Evolutionary conservation across 2,329 filamentous ascomycete genomes (phyloP).

Genomic region (Exophiala aquamarina): DNA sequence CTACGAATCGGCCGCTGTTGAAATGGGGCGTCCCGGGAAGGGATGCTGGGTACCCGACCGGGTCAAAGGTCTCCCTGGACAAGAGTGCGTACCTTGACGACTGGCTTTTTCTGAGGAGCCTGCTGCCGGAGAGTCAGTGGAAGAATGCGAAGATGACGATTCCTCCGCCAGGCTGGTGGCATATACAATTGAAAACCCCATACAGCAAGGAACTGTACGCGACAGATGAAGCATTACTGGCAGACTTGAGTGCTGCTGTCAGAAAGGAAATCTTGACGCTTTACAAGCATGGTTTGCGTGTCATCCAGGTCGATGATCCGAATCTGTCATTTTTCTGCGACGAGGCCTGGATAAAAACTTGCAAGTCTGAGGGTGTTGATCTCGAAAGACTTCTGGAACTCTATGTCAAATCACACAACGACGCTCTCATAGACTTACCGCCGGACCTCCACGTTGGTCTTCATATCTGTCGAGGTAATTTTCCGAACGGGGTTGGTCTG

Average conservation of each 20-base stretch:
- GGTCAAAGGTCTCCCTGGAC: slow-evolving; percentile 11
- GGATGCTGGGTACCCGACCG: slow-evolving; percentile 13
- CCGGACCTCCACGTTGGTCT: slow-evolving; percentile 17
- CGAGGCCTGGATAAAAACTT: slow-evolving; percentile 68
- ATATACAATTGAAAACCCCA: slow-evolving; percentile 52
- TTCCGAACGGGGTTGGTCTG: slow-evolving; percentile 14
- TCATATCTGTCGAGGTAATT: slow-evolving; percentile 23
- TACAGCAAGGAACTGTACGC: slow-evolving; percentile 49
- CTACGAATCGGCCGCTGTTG: slow-evolving; percentile 16
- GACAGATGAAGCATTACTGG: slow-evolving; percentile 57
- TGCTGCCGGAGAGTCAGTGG: slow-evolving; percentile 11
- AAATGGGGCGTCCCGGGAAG: slow-evolving; percentile 14
- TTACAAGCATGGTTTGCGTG: slow-evolving; percentile 62
- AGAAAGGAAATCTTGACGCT: slow-evolving; percentile 60
- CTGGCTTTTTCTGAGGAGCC: slow-evolving; percentile 17
- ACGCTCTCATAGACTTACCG: slow-evolving; percentile 8
- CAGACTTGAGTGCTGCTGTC: slow-evolving; percentile 64
- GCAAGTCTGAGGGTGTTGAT: slow-evolving; percentile 67
- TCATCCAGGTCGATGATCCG: slow-evolving; percentile 69
- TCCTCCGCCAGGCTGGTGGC: slow-evolving; percentile 18
- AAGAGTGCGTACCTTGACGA: slow-evolving; percentile 18
- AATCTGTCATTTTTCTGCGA: slow-evolving; percentile 73
- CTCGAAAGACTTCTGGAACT: slow-evolving; percentile 70
- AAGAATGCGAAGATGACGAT: slow-evolving; percentile 17
- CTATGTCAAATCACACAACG: slow-evolving; percentile 65